These are phyloP conservation scores for Saussurea involucrata DNA, from an alignment of 129 eudicot species.

Conservation along the genomic window DNA sequence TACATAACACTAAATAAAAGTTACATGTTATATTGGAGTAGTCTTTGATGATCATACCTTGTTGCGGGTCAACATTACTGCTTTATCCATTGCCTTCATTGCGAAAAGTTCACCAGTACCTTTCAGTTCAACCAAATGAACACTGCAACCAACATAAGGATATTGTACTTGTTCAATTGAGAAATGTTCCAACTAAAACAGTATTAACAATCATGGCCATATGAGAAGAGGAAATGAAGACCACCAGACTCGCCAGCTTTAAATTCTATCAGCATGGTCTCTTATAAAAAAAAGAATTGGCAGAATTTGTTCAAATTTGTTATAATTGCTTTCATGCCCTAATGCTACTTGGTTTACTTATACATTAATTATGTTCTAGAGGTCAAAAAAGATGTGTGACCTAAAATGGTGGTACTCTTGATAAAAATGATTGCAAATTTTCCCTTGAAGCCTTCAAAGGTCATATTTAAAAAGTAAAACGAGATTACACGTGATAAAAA, in stretches of 20 bases:
- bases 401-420: background rate
- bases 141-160: conserved; percentile 53
- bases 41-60: conserved; percentile 47
- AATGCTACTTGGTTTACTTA: background rate
- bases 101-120: conserved; percentile 86
- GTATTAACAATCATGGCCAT: background rate
- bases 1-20: background rate
- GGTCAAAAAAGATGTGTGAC: background rate
- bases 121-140: conserved; percentile 93
- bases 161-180: background rate
- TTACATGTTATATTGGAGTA: background rate
- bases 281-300: background rate
- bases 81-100: conserved; percentile 98
- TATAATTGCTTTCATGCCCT: background rate
- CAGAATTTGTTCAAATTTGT: background rate
- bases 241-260: background rate
- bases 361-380: background rate
- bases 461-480: too few species aligned
- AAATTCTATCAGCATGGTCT: background rate
- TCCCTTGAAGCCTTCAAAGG: too few species aligned
- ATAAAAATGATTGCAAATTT: too few species aligned
- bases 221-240: background rate
- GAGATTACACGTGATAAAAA: too few species aligned
- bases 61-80: conserved; percentile 86
- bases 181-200: background rate